phyloP scores from a whole-genome alignment of 768 basidiomycete species.

The Phlebiopsis gigantea region DNA sequence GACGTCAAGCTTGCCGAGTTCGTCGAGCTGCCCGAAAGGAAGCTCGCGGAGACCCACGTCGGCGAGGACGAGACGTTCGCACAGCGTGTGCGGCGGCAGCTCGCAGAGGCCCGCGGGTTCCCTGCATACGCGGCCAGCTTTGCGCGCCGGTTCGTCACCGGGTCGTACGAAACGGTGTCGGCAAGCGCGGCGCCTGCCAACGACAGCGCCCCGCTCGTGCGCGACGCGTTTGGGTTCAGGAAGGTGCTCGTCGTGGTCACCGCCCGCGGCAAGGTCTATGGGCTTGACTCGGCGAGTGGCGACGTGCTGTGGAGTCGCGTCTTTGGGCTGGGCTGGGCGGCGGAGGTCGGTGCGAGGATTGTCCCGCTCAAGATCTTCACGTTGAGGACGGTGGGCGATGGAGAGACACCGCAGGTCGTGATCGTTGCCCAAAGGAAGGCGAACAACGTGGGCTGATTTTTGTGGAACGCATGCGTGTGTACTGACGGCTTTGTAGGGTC shows the following conservation, averaged over 20 bases:
- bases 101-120: conserved; percentile 59
- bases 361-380: conserved; percentile 59
- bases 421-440: conserved; percentile 58
- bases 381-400: conserved; percentile 42
- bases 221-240: conserved; percentile 83
- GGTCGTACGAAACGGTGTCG: conserved; percentile 52
- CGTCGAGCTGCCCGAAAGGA: conserved; percentile 70
- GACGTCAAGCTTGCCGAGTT: conserved; percentile 60
- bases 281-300: conserved; percentile 76
- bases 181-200: conserved; percentile 30
- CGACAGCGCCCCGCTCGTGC: conserved; percentile 36
- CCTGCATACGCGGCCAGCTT: conserved; percentile 68
- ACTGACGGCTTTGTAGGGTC: conserved; percentile 32
- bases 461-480: background rate
- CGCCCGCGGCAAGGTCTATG: conserved; percentile 69
- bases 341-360: conserved; percentile 47
- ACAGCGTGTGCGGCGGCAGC: conserved; percentile 49
- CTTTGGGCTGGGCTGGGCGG: conserved; percentile 68
- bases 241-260: conserved; percentile 78
- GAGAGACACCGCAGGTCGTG: conserved; percentile 48
- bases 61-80: conserved; percentile 43
- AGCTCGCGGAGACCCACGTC: conserved; percentile 30
- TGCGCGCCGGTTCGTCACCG: conserved; percentile 63
- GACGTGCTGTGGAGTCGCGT: conserved; percentile 75
- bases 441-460: conserved; percentile 45